phyloP scores from a whole-genome alignment of 2,329 filamentous ascomycete genomes.

The Trichoderma semiorbis region DNA sequence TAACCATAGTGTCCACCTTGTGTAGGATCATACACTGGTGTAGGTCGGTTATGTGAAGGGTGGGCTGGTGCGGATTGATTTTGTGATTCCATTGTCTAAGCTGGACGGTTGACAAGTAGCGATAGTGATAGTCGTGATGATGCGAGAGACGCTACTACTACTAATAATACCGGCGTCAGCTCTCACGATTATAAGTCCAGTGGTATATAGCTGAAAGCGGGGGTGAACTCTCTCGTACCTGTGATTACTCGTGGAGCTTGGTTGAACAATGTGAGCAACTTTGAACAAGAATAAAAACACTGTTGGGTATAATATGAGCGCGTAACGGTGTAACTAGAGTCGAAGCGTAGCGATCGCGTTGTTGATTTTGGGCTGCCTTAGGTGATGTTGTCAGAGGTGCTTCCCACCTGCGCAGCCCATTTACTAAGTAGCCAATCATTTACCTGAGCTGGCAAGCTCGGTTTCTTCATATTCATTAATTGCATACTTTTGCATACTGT shows the following conservation, averaged over 20 bases:
- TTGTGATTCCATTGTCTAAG: conserved; percentile 37
- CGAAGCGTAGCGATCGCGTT: neutral
- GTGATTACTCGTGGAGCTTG: neutral
- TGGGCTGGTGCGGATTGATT: conserved; percentile 51
- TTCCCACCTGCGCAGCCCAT: neutral
- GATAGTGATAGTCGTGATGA: neutral
- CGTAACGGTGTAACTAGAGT: neutral
- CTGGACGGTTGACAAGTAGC: neutral
- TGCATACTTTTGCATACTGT: neutral
- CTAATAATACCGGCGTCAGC: neutral
- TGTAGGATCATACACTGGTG: conserved; percentile 67
- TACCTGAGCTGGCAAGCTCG: neutral
- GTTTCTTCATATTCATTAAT: neutral
- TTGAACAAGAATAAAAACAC: neutral
- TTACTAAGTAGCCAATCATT: neutral
- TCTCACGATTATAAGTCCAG: neutral
- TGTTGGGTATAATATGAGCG: neutral
- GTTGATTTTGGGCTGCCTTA: conserved; percentile 8
- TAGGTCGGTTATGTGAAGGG: conserved; percentile 55
- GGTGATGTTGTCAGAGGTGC: conserved; percentile 14
- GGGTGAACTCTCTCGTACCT: neutral
- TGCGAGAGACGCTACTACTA: neutral
- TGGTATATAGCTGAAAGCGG: neutral
- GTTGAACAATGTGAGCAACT: neutral
- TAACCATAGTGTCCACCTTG: conserved; percentile 77